Percentiles rank a stretch among this genome's conserved stretches.
Conservation (phyloP, 2,329 filamentous ascomycete species). For the Whalleya microplaca region DNA sequence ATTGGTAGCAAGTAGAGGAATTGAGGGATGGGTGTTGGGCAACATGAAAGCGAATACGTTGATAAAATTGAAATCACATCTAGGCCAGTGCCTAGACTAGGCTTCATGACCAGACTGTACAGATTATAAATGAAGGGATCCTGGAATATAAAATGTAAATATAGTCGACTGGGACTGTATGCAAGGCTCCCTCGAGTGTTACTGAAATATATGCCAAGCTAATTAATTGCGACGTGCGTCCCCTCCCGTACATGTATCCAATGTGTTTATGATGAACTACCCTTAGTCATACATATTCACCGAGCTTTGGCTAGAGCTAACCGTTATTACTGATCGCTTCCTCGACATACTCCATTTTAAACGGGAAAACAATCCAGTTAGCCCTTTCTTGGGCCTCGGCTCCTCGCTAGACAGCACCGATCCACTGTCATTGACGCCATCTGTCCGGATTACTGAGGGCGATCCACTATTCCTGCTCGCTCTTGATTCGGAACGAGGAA, state of each 20-base stretch:
- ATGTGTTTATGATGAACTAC: background rate
- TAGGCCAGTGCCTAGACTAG: no score
- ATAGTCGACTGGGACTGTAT: no score
- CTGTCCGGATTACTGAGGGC: background rate
- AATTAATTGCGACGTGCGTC: no score
- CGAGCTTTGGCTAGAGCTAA: background rate
- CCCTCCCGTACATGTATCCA: background rate
- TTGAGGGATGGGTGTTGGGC: no score
- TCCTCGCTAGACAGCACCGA: background rate
- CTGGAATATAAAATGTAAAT: no score
- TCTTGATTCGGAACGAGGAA: background rate
- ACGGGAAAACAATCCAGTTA: background rate
- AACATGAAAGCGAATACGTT: background rate
- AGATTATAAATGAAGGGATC: no score
- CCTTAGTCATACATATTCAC: background rate
- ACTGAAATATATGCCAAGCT: no score
- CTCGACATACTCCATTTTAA: background rate
- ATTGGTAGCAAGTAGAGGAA: background rate
- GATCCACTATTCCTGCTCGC: background rate
- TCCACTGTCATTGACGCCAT: background rate
- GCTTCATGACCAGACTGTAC: no score
- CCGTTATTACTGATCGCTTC: background rate
- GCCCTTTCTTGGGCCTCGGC: background rate
- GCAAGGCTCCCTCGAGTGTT: no score
- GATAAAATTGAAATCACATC: background rate